These are phyloP conservation scores for Dianthus caryophyllus DNA, from an alignment of 148 eudicot genomes.

Conservation along the genomic window DNA sequence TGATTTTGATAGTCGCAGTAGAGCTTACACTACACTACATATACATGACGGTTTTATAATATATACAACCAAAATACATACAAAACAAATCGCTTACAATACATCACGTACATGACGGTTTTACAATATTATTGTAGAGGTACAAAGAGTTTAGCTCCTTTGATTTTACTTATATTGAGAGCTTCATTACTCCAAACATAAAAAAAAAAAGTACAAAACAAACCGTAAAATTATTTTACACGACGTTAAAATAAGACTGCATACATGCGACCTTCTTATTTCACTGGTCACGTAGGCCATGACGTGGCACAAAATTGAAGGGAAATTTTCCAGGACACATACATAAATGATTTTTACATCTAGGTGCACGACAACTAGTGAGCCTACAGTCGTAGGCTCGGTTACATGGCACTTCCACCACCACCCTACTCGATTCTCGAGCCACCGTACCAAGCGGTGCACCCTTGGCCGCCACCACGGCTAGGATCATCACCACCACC, in stretches of 20 bases:
- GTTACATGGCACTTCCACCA: neutral
- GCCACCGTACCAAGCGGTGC: neutral
- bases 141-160: neutral
- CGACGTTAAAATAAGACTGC: neutral
- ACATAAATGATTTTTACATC: conserved; percentile 10
- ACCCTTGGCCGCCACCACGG: neutral
- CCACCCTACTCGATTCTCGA: neutral
- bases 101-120: neutral
- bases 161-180: neutral
- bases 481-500: neutral
- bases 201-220: neutral
- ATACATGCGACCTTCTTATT: too few species aligned
- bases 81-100: neutral
- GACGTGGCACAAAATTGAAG: too few species aligned
- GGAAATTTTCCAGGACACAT: conserved; percentile 2
- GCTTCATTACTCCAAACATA: neutral
- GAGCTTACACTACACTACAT: too few species aligned
- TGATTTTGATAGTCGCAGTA: too few species aligned
- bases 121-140: neutral
- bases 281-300: too few species aligned
- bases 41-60: too few species aligned
- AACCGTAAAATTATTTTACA: too few species aligned
- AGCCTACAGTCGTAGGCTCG: conserved; percentile 21
- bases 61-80: too few species aligned
- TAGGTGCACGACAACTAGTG: conserved; percentile 3